A percentile compares a stretch with the other conserved stretches of the same genome.
Evolutionary conservation across 129 eudicot genomes (phyloP).

Genomic region (Apium graveolens): DNA sequence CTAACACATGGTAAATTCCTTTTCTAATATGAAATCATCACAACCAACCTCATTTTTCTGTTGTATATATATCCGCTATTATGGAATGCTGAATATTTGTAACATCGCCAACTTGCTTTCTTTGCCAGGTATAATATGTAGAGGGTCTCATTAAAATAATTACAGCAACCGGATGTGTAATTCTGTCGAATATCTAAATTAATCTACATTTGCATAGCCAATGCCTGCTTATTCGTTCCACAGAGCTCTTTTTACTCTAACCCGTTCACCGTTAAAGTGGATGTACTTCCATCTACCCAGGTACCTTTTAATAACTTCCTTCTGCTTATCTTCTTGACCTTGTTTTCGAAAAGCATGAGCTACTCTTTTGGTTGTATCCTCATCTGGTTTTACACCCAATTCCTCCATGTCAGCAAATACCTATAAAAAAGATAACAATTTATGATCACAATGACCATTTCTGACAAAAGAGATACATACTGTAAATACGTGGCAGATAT

Average conservation of each 20-base stretch:
- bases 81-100: not conserved
- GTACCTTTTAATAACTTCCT: conserved; percentile 35
- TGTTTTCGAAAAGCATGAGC: conserved; percentile 55
- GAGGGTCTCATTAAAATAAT: not conserved
- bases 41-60: not conserved
- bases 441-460: conserved; percentile 3
- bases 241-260: conserved; percentile 45
- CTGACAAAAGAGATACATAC: not conserved
- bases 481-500: not conserved
- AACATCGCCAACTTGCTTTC: not conserved
- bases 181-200: not conserved
- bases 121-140: not conserved
- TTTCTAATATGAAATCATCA: not conserved
- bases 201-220: conserved; percentile 16
- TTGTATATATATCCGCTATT: no score
- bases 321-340: conserved; percentile 39
- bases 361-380: conserved; percentile 65
- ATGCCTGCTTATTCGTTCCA: conserved; percentile 25
- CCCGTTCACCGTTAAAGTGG: conserved; percentile 83
- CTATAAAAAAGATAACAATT: conserved; percentile 18
- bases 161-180: not conserved
- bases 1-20: no score
- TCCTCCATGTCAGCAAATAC: conserved; percentile 99
- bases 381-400: conserved; percentile 87
- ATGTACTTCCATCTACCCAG: conserved; percentile 73